Conservation (phyloP, 2,329 filamentous ascomycete species). For the Neonectria punicea region DNA sequence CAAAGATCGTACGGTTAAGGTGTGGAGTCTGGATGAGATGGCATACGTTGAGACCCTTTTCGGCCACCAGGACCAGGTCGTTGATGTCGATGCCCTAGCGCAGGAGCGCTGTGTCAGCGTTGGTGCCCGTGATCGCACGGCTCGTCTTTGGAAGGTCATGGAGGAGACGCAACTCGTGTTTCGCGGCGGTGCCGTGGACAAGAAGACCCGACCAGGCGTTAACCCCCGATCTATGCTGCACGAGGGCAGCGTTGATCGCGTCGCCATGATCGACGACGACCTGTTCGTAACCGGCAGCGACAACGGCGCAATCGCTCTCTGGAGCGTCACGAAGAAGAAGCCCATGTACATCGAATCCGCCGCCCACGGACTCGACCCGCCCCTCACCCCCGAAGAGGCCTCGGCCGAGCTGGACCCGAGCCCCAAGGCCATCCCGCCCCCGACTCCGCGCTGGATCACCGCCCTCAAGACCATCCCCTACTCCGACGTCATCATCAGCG, state of each 20-base stretch:
- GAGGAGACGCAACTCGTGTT: conserved; percentile 97
- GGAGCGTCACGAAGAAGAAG: conserved; percentile 95
- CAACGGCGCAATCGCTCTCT: conserved; percentile 86
- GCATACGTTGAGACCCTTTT: conserved; percentile 97
- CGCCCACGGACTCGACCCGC: conserved; percentile 86
- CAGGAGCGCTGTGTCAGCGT: conserved; percentile 92
- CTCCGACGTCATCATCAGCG: conserved; percentile 88
- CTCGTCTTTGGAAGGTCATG: conserved; percentile 93
- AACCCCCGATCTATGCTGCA: conserved; percentile 66
- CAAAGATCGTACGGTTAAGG: conserved; percentile 92
- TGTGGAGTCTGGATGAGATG: conserved; percentile 91
- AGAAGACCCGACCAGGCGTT: conserved; percentile 56
- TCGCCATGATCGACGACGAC: conserved; percentile 88
- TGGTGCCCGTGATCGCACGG: conserved; percentile 89
- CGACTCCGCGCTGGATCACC: conserved; percentile 88
- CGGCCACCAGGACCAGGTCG: conserved; percentile 91
- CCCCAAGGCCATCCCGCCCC: conserved; percentile 67
- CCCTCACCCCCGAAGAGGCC: conserved; percentile 72
- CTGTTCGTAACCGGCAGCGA: conserved; percentile 94
- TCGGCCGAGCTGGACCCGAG: conserved; percentile 78
- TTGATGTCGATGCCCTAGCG: conserved; percentile 83
- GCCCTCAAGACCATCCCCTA: conserved; percentile 88
- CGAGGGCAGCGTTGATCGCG: conserved; percentile 90
- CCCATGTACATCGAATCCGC: conserved; percentile 81
- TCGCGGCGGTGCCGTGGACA: conserved; percentile 78